Evolutionary conservation across 139 green algal species (phyloP), one percentile per base, ranked within the genome.

Genomic region (Chlamydomonas sphaeroides): DNA sequence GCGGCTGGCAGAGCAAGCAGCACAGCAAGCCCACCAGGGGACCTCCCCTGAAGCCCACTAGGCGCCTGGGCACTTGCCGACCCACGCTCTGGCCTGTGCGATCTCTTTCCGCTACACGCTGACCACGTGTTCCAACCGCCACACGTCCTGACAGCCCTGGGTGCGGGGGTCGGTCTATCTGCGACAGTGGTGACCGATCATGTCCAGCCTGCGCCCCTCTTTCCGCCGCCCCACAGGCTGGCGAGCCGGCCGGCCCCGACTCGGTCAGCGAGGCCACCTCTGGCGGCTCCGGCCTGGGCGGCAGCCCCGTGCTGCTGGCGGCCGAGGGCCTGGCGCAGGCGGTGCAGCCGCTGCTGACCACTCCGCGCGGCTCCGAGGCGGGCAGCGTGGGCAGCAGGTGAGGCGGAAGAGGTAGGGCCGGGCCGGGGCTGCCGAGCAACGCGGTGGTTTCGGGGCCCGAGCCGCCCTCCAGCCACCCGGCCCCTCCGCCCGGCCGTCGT

Each of bases 241-340:
- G n/a, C 25, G 69, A 45, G 0, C 45, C 45, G n/a, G 68, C 45
- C 10, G 68, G 69, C 32, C 0, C 4, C 62, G 23, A 10, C 32
- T 32, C 57, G 25, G 42, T 30, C 18, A 41, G 56, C 6, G 57
- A 32, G 8, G 21, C 41, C 39, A 62, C 74, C 59, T 48, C 59
- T 35, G 70, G 70, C 70, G 35, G 49, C n/a, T n/a, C 56, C n/a
- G 74, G 61, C 6, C 32, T 81, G 7, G 74, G 32, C 3, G 41
- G 25, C 61, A 36, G 8, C 4, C 75, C 75, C 21, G 61, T 82
- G 41, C 35, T 82, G 7, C 62, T 82, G 75, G 75, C 75, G 18
- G 61, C 75, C 2, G 75, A 82, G 75, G 75, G 75, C 20, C 75
- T 82, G 61, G 62, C 35, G 30, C 61, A 72, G 75, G 75, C 75